phyloP scores from a whole-genome alignment of 805 yeast genomes.

The Nakazawaea holstii region DNA sequence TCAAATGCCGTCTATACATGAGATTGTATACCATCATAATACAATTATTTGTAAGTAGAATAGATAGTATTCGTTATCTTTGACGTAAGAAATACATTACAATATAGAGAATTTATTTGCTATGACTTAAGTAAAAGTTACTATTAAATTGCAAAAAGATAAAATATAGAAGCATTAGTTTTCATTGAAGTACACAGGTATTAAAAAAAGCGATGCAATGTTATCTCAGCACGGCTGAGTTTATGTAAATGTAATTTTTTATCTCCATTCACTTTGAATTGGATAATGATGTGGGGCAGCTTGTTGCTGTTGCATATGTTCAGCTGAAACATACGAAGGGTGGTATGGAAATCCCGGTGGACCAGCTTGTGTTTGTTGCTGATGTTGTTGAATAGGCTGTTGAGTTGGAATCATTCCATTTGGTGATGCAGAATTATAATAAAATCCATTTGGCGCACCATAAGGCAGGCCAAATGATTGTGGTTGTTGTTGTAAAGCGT shows the following conservation, averaged over 20 bases:
- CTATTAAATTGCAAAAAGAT: too few relatives aligned
- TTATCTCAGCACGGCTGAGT: background rate
- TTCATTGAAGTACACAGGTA: too few relatives aligned
- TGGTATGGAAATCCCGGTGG: slow-evolving; percentile 1
- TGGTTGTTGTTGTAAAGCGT: slow-evolving; percentile 3
- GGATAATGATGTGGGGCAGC: slow-evolving; percentile 1
- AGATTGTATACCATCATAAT: too few relatives aligned
- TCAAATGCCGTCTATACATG: too few relatives aligned
- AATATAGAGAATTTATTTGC: too few relatives aligned
- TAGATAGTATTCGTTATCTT: too few relatives aligned
- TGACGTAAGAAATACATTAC: too few relatives aligned
- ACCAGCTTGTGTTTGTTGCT: background rate
- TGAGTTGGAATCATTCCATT: background rate
- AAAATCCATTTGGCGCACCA: background rate
- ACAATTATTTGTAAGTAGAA: too few relatives aligned
- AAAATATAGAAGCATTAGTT: too few relatives aligned
- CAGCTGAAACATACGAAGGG: background rate
- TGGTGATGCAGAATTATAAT: background rate
- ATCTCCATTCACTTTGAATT: slow-evolving; percentile 2
- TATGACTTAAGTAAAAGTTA: too few relatives aligned
- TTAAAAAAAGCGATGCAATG: too few relatives aligned
- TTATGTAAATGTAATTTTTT: background rate
- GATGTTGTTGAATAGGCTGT: slow-evolving; percentile 2
- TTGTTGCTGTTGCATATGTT: background rate
- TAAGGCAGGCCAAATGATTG: background rate